Conservation (phyloP, 2,329 filamentous ascomycete species). For the Rutstroemia sp. region DNA sequence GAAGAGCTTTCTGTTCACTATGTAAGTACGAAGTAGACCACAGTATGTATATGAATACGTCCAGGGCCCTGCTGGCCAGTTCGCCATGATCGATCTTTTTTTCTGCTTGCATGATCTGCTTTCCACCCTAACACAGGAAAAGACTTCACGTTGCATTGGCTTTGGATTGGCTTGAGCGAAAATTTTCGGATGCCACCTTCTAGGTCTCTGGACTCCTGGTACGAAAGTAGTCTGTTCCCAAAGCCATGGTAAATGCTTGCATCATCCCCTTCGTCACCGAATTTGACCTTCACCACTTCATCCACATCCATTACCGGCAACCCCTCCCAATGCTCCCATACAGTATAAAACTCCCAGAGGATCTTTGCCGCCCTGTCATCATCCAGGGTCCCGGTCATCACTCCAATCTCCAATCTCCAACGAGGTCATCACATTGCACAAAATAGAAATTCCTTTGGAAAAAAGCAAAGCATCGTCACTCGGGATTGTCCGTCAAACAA, state of each 20-base stretch:
- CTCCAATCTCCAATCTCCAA: not conserved
- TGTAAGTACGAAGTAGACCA: too few relatives aligned
- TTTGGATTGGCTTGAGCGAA: not conserved
- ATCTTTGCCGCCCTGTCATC: not conserved
- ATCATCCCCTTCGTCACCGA: not conserved
- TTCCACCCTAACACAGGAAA: too few relatives aligned
- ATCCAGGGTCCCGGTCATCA: not conserved
- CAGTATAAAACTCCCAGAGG: not conserved
- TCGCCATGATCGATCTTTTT: too few relatives aligned
- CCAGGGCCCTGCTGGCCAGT: too few relatives aligned
- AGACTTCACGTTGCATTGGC: too few relatives aligned
- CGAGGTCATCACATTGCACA: not conserved
- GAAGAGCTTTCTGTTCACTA: too few relatives aligned
- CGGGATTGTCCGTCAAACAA: not conserved
- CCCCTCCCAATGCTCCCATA: not conserved
- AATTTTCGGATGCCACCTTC: not conserved
- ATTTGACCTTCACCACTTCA: not conserved
- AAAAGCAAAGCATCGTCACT: not conserved
- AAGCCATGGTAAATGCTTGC: constrained; percentile 8
- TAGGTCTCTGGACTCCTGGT: not conserved
- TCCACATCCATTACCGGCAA: not conserved
- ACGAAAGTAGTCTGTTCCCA: not conserved
- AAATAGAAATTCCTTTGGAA: not conserved
- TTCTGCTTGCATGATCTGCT: too few relatives aligned
- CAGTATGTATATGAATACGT: too few relatives aligned